Evolutionary conservation across 1,139 yeast genomes (phyloP).

Genomic region (Casaregolazyma lundiana): DNA sequence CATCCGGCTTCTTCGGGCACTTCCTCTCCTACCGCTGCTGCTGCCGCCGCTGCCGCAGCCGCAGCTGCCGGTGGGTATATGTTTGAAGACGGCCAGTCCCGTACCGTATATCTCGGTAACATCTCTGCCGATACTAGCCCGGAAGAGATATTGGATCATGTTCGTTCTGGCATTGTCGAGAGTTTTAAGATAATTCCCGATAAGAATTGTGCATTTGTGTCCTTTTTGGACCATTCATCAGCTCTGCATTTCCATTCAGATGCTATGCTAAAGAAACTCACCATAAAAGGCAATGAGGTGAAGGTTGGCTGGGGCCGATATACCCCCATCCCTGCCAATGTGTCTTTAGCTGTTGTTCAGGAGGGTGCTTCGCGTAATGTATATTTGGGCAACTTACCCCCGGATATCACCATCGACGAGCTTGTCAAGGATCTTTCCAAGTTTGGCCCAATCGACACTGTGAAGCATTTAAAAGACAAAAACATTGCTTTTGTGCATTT

Average conservation of each 20-base stretch:
- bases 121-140: constrained; percentile 79
- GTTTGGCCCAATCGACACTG: constrained; percentile 78
- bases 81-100: constrained; percentile 29
- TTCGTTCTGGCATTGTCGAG: constrained; percentile 87
- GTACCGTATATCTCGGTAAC: constrained; percentile 85
- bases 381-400: constrained; percentile 68
- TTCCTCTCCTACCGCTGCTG: constrained; percentile 13
- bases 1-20: constrained; percentile 16
- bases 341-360: constrained; percentile 67
- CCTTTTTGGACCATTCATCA: constrained; percentile 43
- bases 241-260: constrained; percentile 51
- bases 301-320: constrained; percentile 67
- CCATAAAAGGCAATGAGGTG: constrained; percentile 44
- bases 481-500: constrained; percentile 79
- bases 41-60: constrained; percentile 10
- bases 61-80: constrained; percentile 13
- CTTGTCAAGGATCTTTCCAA: constrained; percentile 60
- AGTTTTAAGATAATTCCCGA: constrained; percentile 51
- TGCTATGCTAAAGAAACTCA: constrained; percentile 40
- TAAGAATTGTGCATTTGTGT: constrained; percentile 42
- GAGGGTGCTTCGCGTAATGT: constrained; percentile 93
- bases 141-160: constrained; percentile 80
- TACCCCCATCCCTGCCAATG: constrained; percentile 60
- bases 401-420: constrained; percentile 55
- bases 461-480: constrained; percentile 68